Percentiles rank a stretch among this genome's conserved stretches.
Conservation (phyloP, 2,329 filamentous ascomycete genomes). For the Xylaria hypoxylon region DNA sequence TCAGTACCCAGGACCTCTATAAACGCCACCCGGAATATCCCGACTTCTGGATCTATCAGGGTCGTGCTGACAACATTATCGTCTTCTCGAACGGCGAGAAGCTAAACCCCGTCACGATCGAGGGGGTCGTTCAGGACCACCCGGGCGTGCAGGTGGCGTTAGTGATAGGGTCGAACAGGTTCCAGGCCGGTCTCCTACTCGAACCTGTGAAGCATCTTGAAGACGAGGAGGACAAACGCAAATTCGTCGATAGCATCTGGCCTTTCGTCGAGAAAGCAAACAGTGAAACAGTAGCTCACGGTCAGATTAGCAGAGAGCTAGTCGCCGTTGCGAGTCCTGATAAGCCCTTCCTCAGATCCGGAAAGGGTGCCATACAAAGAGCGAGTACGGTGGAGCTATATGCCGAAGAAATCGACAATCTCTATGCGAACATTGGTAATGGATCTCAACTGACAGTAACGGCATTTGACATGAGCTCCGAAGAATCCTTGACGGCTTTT, state of each 20-base stretch:
- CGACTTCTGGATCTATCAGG: conserved; percentile 43
- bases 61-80: conserved; percentile 55
- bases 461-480: conserved; percentile 42
- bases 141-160: conserved; percentile 49
- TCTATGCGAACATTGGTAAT: conserved; percentile 51
- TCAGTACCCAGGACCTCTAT: conserved; percentile 46
- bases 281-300: conserved; percentile 55
- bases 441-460: conserved; percentile 25
- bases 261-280: conserved; percentile 56
- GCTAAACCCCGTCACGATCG: conserved; percentile 55
- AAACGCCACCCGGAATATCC: conserved; percentile 41
- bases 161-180: conserved; percentile 51
- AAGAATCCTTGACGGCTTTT: conserved; percentile 43
- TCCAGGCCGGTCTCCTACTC: conserved; percentile 59
- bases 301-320: conserved; percentile 54
- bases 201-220: conserved; percentile 53
- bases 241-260: conserved; percentile 56
- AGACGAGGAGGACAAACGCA: conserved; percentile 37
- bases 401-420: conserved; percentile 53
- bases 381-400: conserved; percentile 52
- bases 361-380: conserved; percentile 46
- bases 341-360: conserved; percentile 55
- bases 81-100: conserved; percentile 57
- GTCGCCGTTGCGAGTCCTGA: conserved; percentile 52
- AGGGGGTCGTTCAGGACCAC: conserved; percentile 49